phyloP scores from a whole-genome alignment of 1,284 basidiomycete species.

The Hymenochaete sp. region DNA sequence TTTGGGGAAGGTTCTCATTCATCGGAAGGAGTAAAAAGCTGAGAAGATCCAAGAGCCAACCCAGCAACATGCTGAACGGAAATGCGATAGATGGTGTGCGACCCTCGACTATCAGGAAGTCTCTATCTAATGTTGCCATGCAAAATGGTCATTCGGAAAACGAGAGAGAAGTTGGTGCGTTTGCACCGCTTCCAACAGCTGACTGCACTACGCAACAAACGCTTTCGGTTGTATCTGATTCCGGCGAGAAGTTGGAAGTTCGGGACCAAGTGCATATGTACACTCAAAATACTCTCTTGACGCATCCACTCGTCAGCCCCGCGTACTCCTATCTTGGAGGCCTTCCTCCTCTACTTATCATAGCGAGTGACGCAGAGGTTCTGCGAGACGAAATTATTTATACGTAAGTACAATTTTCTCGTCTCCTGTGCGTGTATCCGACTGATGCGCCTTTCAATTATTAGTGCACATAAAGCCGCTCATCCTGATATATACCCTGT shows the following conservation, averaged over 20 bases:
- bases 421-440: background rate
- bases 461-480: constrained; percentile 87
- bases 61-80: background rate
- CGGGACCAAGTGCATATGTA: constrained; percentile 83
- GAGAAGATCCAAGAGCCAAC: no score
- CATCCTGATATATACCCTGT: constrained; percentile 70
- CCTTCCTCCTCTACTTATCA: constrained; percentile 78
- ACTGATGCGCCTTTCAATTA: background rate
- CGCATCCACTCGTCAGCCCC: constrained; percentile 83
- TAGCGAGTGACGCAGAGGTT: constrained; percentile 88
- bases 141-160: background rate
- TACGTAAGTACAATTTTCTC: constrained; percentile 42
- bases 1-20: constrained; percentile 8
- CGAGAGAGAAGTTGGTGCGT: constrained; percentile 34
- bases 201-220: constrained; percentile 31
- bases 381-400: constrained; percentile 90
- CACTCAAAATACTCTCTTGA: constrained; percentile 74
- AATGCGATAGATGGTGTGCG: constrained; percentile 14
- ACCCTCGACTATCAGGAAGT: constrained; percentile 3
- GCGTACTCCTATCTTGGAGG: constrained; percentile 83
- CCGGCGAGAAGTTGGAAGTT: constrained; percentile 48
- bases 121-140: background rate
- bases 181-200: constrained; percentile 34
- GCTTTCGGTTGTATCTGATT: constrained; percentile 33
- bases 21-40: background rate